phyloP scores from a whole-genome alignment of 2,329 filamentous ascomycete genomes.

The Orbilia brochopaga region DNA sequence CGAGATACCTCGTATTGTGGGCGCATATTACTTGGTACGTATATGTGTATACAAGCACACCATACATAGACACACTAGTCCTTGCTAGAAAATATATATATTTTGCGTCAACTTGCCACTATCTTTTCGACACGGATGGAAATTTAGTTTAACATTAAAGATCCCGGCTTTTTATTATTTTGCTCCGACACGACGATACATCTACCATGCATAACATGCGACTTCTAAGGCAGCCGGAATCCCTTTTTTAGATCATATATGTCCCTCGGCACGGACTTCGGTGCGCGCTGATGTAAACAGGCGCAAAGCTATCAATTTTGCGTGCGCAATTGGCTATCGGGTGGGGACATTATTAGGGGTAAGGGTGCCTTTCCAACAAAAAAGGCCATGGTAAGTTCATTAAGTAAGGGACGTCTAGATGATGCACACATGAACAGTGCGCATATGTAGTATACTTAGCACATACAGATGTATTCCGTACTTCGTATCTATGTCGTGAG shows the following conservation, averaged over 20 bases:
- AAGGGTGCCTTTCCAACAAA: not conserved
- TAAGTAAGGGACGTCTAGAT: no score
- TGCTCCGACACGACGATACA: not conserved
- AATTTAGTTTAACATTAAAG: not conserved
- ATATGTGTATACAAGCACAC: not conserved
- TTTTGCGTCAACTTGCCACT: not conserved
- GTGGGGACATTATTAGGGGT: not conserved
- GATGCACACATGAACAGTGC: no score
- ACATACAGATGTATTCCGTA: no score
- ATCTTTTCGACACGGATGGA: not conserved
- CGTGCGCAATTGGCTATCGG: not conserved
- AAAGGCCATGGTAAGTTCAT: not conserved
- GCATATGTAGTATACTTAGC: no score
- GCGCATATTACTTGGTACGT: not conserved
- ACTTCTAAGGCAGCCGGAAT: not conserved
- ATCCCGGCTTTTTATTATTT: not conserved
- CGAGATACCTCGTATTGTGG: no score
- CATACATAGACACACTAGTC: not conserved
- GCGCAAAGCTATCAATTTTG: not conserved
- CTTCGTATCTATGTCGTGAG: no score
- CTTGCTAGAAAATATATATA: no score
- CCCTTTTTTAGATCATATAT: not conserved
- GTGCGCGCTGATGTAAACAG: no score
- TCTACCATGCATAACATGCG: conserved; percentile 1
- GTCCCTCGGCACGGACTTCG: no score